Evolutionary conservation across 768 basidiomycete species (phyloP), one percentile per base, ranked within the genome.

Genomic region (Leccinum ochraceum): DNA sequence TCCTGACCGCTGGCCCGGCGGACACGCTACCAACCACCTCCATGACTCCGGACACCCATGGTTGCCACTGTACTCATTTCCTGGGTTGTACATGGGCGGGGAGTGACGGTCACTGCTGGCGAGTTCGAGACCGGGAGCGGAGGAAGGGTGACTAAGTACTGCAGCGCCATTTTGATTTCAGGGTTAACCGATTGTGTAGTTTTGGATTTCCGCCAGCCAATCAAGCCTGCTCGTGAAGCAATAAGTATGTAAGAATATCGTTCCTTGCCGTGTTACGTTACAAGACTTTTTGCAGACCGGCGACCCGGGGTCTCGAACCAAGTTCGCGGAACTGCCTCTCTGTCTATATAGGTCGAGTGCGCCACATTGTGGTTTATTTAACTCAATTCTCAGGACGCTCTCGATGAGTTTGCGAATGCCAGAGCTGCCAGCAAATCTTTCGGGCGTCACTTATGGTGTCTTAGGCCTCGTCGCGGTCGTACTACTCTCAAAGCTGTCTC

Each of bases 1-100:
- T n/a, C n/a, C n/a, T n/a, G n/a, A n/a, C n/a, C n/a, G 24, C 63
- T 93, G 90, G 90, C 61, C 71, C 13, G 77, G 76, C 46, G 78
- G 78, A 4, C 92, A 94, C 68, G 75, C 83, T 28, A 66, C 76
- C 1, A 72, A 68, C 5, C 92, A 94, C 71, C 76, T 92, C 30
- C 78, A 75, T 61, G 79, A 82, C 20, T 69, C 78, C 1, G 79
- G 79, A 1, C 92, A 94, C 74, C 66, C 69, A 5, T 34, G 34
- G 34, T 34, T 34, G 1, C 32, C 32, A 34, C 11, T 32, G 30
- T 34, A 4, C 32, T 34, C 34, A 32, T 32, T 32, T 32, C 34
- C 34, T 13, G 34, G 34, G 13, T 34, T 34, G 34, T 34, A 34
- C 34, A 34, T 34, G 34, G 34, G 34, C 34, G 5, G 13, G 30